Evolutionary conservation across 2,329 filamentous ascomycete species (phyloP), one percentile per base, ranked within the genome.

Genomic region (Apiospora rasikravindrae): DNA sequence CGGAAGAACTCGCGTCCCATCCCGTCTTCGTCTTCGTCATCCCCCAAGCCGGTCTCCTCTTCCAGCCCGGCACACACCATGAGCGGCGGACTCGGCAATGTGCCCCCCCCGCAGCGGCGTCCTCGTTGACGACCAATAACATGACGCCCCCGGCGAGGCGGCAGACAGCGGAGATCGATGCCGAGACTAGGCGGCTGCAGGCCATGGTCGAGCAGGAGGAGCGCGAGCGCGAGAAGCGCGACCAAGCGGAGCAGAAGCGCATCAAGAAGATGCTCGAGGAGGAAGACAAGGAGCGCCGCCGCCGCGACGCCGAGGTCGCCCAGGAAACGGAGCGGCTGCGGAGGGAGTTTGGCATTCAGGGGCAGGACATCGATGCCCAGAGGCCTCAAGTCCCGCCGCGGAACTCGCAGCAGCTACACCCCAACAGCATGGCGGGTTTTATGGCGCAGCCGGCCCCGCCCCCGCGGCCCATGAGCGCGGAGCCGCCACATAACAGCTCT

Each of bases 271-370:
- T 93, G 87, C 85, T 93, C 5, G 88, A 92, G 68, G 84, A 87
- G 61, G 84, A 87, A 61, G 92, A 95, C 78, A 90, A 92, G 37
- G 91, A 93, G 76, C 86, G 84, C 0, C 87, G 83, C 37, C 82
- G 82, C 44, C 85, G 86, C 72, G 88, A 91, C 44, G 88, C 86
- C 13, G 88, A 89, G 76, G 84, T 95, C 1, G 91, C 95, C 26
- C 88, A 88, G 74, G 96, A 99, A 83, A 98, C 96, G 0, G 94
- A 96, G 80, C 88, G 95, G 1, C 84, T 99, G 47, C 86, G 89
- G 29, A 89, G 86, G 75, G 81, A 92, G 76, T 95, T 94, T 77
- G 93, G 93, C 67, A 85, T 89, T 66, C 82, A 86, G 69, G 85
- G 85, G 0, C 86, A 88, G 77, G 80, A 83, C 76, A 73, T 82